Base-by-base conservation (phyloP, 192 early-diverging fungal genomes). In the Dissophora ornata region DNA sequence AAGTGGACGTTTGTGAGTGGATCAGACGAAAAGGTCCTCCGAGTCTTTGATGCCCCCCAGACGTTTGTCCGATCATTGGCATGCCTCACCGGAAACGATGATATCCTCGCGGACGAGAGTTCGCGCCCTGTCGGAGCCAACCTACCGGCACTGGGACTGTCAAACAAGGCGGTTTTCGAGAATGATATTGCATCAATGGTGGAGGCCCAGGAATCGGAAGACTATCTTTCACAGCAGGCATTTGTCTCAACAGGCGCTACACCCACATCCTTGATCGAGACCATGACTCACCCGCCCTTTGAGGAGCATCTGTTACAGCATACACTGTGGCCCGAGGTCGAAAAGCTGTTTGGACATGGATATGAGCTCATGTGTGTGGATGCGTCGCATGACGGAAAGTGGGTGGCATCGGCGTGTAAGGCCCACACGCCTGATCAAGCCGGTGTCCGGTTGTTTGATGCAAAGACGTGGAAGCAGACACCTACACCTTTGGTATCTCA, bases 281-380 rank as follows among this genome's bases (percentile, higher is more conserved):
- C 65, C 29, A 68, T 88, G 79, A 64, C 48, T 2, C 77, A 83
- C 32, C 95, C 93, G 50, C 97, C 95, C 9, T 86, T 94, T 63
- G 97, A 99, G 79, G 94, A 96, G 64, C 90, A 94, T 57, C 84
- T 98, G 32, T 62, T 92, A 64, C 92, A 94, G 59, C 87, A 92
- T 74, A 96, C 96, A 28, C 82, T 99, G 19, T 99, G 97, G 97
- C 96, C 97, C 2, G 97, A 99, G 83, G 82, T 90, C 9, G 91
- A 96, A 64, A 98, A 99, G 79, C 85, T 98, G 67, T 98, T 97
- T 81, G 97, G 96, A n/a, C 97, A 99, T 81, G 91, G 90, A 4
- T 97, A 94, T 80, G 97, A 98, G 75, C 62, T 97, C n/a, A 87
- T 93, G 46, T 84, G 89, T 21, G 86, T 95, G 1, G 94, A 91